Base-by-base conservation (phyloP, 768 basidiomycete species). In the Porpolomopsis calyptriformis region DNA sequence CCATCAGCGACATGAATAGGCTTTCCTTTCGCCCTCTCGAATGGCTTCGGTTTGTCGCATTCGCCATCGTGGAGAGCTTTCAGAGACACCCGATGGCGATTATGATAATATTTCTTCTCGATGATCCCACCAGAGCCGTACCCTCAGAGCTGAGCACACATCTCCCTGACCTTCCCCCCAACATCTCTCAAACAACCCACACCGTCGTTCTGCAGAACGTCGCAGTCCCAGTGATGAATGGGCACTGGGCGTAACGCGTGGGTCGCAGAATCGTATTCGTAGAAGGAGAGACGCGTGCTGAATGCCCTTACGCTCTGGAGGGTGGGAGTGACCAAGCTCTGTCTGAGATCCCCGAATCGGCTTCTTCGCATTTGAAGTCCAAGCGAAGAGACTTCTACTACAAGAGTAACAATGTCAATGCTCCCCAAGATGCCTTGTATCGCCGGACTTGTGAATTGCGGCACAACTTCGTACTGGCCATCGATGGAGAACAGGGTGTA, bases 161-260 rank as follows among this genome's bases (percentile, higher is more conserved):
- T 47, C 11, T 19, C 6, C 40, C 42, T 42, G 27, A 48, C 47
- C 46, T 58, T 57, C 24, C 57, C 55, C 16, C 63, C 59, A 10
- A 63, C 48, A 33, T 53, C 58, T 41, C 56, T 56, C 26, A 67
- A 45, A 27, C 60, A 43, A 14, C 49, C 54, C 12, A 52, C 64
- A 1, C 64, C 66, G 16, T 62, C 60, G 14, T 51, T 58, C 26
- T 62, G 58, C 36, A 68, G 35, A 24, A 67, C 25, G 51, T 69
- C 64, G 48, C 55, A 64, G 42, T 64, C 57, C 65, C 67, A 68
- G 16, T 62, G 55, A 18, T 57, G 60, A 5, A 23, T 45, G 11
- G 65, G 67, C 14, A 37, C 27, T 31, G 57, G 62, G 2, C 42
- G 20, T 22, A 62, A 48, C 11, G 12, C 16, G 10, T 37, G 14